These are phyloP conservation scores for Pyrus hybrid DNA, from an alignment of 331 rosid genomes.

Conservation along the genomic window DNA sequence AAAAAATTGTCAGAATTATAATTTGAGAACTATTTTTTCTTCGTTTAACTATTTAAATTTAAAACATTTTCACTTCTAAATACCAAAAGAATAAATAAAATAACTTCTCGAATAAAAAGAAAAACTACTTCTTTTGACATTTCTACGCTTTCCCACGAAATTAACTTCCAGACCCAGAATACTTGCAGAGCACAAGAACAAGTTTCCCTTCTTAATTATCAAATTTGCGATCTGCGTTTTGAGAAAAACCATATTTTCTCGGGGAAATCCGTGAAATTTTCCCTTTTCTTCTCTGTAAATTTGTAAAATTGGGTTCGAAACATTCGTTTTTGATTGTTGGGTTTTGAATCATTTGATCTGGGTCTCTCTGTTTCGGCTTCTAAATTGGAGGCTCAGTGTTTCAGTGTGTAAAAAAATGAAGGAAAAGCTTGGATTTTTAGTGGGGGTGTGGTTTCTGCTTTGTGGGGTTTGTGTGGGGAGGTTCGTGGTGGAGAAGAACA, in stretches of 20 bases:
- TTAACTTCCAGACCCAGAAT: no score
- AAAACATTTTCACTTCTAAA: no score
- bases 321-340: neutral
- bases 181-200: neutral
- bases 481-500: slow-evolving; percentile 97
- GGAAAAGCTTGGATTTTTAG: slow-evolving; percentile 28
- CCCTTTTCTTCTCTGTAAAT: neutral
- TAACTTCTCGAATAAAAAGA: no score
- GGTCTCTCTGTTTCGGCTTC: neutral
- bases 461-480: slow-evolving; percentile 54
- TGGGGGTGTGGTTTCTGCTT: slow-evolving; percentile 40
- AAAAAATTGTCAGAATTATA: no score
- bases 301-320: neutral
- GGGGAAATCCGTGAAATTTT: neutral
- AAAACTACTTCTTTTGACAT: neutral
- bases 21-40: no score
- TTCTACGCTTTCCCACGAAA: neutral
- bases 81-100: no score
- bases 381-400: slow-evolving; percentile 5
- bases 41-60: no score
- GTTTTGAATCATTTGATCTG: slow-evolving; percentile 5
- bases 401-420: slow-evolving; percentile 25
- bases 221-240: slow-evolving; percentile 27
- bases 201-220: neutral
- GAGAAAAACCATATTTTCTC: neutral